Conservation (phyloP, 352 stramenopile genomes). For the Phytophthora pisi region DNA sequence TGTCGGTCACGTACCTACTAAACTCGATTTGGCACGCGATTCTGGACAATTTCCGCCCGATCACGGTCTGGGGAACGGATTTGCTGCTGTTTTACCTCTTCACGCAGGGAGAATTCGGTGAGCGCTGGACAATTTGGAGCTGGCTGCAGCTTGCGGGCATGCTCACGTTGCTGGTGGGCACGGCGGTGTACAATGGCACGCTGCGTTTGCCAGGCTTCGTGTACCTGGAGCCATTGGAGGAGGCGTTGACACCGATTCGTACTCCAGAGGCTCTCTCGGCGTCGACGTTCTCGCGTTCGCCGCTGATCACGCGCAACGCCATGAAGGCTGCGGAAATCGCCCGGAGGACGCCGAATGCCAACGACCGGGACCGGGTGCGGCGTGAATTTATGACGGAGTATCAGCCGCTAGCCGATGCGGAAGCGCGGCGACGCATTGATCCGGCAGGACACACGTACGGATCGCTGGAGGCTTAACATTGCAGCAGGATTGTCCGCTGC, state of each 20-base stretch:
- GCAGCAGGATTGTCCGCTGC: slow-evolving; percentile 16
- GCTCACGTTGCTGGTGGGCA: slow-evolving; percentile 93
- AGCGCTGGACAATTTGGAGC: slow-evolving; percentile 94
- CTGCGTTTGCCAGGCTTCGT: slow-evolving; percentile 78
- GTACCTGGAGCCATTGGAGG: slow-evolving; percentile 77
- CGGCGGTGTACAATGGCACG: slow-evolving; percentile 96
- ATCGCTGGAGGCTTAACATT: slow-evolving; percentile 69
- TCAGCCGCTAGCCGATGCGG: slow-evolving; percentile 65
- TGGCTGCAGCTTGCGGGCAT: slow-evolving; percentile 96
- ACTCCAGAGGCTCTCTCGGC: slow-evolving; percentile 52
- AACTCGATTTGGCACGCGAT: slow-evolving; percentile 99
- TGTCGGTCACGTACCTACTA: slow-evolving; percentile 96
- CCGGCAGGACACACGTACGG: slow-evolving; percentile 80
- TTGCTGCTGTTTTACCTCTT: slow-evolving; percentile 97
- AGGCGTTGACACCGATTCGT: slow-evolving; percentile 69
- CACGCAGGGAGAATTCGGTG: slow-evolving; percentile 90
- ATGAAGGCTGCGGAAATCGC: slow-evolving; percentile 86
- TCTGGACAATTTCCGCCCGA: slow-evolving; percentile 97
- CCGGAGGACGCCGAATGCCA: slow-evolving; percentile 75
- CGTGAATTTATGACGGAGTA: slow-evolving; percentile 91
- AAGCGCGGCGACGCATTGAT: slow-evolving; percentile 69
- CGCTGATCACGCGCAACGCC: slow-evolving; percentile 82
- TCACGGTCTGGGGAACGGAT: slow-evolving; percentile 96
- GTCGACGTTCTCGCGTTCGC: slow-evolving; percentile 69
- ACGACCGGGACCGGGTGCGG: slow-evolving; percentile 81